phyloP scores from a whole-genome alignment of 2,329 filamentous ascomycete species.

The Cordyceps cicadae region DNA sequence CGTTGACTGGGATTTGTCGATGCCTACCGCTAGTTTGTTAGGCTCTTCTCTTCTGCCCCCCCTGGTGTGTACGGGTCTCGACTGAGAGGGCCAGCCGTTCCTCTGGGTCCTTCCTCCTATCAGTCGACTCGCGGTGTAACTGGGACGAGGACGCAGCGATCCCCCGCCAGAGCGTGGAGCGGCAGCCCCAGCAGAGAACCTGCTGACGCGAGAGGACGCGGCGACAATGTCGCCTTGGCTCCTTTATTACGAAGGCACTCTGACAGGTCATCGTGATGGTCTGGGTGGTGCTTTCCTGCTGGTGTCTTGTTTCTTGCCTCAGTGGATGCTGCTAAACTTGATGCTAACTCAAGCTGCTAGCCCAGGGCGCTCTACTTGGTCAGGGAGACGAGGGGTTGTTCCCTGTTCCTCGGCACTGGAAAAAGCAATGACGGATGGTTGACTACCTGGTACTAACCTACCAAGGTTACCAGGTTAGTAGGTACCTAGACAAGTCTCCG shows the following conservation, averaged over 20 bases:
- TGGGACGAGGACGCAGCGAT: slow-evolving; percentile 5
- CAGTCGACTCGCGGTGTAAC: background rate
- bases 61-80: background rate
- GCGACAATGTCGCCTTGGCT: too few species aligned
- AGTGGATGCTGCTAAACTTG: background rate
- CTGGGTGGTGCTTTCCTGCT: background rate
- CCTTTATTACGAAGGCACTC: background rate
- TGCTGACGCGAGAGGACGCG: too few species aligned
- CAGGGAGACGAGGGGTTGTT: background rate
- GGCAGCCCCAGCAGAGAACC: too few species aligned
- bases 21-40: background rate
- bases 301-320: background rate
- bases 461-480: too few species aligned
- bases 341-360: background rate
- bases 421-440: background rate
- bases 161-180: slow-evolving; percentile 1
- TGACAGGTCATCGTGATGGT: too few species aligned
- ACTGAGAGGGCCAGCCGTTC: background rate
- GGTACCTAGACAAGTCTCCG: too few species aligned
- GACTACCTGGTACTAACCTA: too few species aligned
- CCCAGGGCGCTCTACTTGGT: background rate
- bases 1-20: background rate
- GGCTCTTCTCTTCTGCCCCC: too few species aligned
- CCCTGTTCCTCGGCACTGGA: background rate
- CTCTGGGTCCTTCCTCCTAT: slow-evolving; percentile 5